Evolutionary conservation across 2,329 filamentous ascomycete genomes (phyloP), one percentile per base, ranked within the genome.

Genomic region (Alternaria novae-zelandiae): DNA sequence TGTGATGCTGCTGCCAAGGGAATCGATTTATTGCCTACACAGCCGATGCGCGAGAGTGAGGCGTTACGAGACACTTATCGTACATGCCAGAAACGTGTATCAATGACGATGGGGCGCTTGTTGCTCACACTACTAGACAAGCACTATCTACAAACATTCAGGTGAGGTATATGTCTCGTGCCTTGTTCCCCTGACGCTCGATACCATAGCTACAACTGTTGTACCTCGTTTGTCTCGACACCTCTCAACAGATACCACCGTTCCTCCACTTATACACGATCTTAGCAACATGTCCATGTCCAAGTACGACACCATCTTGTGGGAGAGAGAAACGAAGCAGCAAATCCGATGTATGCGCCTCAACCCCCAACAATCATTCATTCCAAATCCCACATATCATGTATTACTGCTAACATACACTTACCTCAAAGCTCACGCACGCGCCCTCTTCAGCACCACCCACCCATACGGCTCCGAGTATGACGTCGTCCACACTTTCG

Each of bases 171-270:
- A 36, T 36, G n/a, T 36, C 13, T 9, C 32, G 15, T 36, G 32
- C 7, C 0, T 4, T n/a, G 1, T 36, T 5, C 32, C 1, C 7
- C 7, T 0, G 0, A 1, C 1, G 0, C 32, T n/a, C n/a, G 0
- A n/a, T 36, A 36, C 4, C 32, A 36, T 4, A 36, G 32, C 32
- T n/a, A 8, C 32, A 36, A 36, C 32, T 9, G 32, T 6, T 36
- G 1, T 15, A 9, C 32, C 13, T 36, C 13, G 2, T 7, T 4
- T 6, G 13, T 36, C 6, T 36, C 32, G 32, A 36, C 32, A 15
- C 30, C 4, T 5, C 13, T 6, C 7, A 1, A 15, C 30, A 15
- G 3, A 36, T n/a, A 36, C 15, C 7, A 4, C 32, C 7, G 32
- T 36, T 4, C 4, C 15, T n/a, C 7, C 15, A 36, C 7, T 9